Percentiles rank a stretch among this genome's conserved stretches.
These are phyloP conservation scores for Fragosphaeria purpurea DNA, from an alignment of 2,329 filamentous ascomycete genomes.

Conservation along the genomic window DNA sequence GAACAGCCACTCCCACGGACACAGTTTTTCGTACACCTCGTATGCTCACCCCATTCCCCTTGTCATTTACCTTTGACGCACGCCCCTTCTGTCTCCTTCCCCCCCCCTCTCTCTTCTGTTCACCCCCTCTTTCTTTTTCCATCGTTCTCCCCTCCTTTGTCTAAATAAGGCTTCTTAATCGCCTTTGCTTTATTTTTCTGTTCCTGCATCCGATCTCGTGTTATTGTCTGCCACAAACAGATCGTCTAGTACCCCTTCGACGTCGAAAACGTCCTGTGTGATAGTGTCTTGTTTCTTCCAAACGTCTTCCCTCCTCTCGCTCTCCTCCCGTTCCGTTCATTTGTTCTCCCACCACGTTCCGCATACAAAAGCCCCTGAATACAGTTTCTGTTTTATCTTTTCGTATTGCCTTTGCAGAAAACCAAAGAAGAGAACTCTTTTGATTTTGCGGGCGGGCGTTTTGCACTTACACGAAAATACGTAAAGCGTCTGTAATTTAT, in stretches of 20 bases:
- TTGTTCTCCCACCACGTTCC: neutral
- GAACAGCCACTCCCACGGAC: neutral
- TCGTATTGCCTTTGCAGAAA: too few relatives aligned
- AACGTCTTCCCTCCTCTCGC: neutral
- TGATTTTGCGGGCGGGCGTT: neutral
- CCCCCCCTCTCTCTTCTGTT: neutral
- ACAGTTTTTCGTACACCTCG: neutral
- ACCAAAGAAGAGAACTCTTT: too few relatives aligned
- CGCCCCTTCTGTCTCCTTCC: too few relatives aligned
- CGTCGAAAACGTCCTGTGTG: neutral
- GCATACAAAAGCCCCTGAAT: neutral
- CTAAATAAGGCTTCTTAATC: neutral
- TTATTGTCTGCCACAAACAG: constrained; percentile 4
- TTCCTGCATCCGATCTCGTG: constrained; percentile 14
- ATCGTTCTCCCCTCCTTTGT: neutral
- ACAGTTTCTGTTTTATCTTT: neutral
- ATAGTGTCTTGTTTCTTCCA: neutral
- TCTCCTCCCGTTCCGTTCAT: neutral
- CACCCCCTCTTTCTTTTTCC: neutral
- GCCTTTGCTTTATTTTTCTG: constrained; percentile 5
- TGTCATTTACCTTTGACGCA: neutral
- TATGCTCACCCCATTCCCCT: neutral
- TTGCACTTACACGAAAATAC: neutral
- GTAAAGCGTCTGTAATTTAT: too few relatives aligned
- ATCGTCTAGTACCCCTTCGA: neutral